phyloP scores from a whole-genome alignment of 2,329 filamentous ascomycete species.

The Fusarium beomiforme region DNA sequence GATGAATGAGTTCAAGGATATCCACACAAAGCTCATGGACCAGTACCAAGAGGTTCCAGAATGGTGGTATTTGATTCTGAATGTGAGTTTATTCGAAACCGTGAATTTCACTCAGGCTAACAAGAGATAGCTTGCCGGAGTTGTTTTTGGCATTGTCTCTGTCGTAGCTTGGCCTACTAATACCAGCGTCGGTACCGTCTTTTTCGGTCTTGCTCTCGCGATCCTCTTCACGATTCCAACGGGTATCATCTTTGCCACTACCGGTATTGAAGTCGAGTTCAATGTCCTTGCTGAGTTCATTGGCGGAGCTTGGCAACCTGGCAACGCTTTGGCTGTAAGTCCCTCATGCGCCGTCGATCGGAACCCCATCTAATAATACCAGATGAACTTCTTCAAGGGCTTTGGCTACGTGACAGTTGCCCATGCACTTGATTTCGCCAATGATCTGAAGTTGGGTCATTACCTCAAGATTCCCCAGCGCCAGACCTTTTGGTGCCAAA shows the following conservation, averaged over 20 bases:
- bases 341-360: too few relatives aligned
- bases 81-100: background rate
- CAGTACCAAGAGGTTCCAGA: slow-evolving; percentile 59
- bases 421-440: slow-evolving; percentile 51
- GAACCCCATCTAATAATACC: background rate
- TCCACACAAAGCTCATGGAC: slow-evolving; percentile 55
- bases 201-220: slow-evolving; percentile 55
- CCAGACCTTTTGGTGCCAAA: slow-evolving; percentile 48
- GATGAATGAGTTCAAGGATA: slow-evolving; percentile 48
- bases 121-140: slow-evolving; percentile 32
- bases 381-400: slow-evolving; percentile 60
- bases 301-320: slow-evolving; percentile 54
- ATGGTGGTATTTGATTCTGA: slow-evolving; percentile 53
- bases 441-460: slow-evolving; percentile 50
- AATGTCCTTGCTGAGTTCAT: slow-evolving; percentile 61
- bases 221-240: slow-evolving; percentile 56
- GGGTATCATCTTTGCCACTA: slow-evolving; percentile 58
- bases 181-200: slow-evolving; percentile 54
- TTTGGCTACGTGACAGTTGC: slow-evolving; percentile 52
- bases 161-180: slow-evolving; percentile 54
- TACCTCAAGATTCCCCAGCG: slow-evolving; percentile 59
- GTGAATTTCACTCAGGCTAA: background rate
- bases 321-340: slow-evolving; percentile 53
- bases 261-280: slow-evolving; percentile 53
- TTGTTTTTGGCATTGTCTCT: slow-evolving; percentile 49